Evolutionary conservation across 768 basidiomycete species (phyloP), one percentile per base, ranked within the genome.

Genomic region (Mycena chlorophos): DNA sequence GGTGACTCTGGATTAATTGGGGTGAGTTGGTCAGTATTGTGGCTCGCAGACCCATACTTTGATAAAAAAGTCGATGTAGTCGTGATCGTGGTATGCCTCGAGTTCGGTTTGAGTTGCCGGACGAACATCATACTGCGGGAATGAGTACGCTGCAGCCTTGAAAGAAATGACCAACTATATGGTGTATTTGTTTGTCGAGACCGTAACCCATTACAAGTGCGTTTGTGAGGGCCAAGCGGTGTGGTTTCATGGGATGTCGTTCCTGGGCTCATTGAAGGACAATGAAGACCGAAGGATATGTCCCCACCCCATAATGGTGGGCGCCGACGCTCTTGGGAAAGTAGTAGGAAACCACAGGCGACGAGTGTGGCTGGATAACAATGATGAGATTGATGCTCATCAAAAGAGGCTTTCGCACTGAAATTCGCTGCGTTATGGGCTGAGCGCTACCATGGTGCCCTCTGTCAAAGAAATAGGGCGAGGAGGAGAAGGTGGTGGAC

Each of bases 211-310:
- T 83, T 14, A 98, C 95, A 45, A 99, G 82, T 1, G 94, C 87
- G 63, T 98, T 99, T 17, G 96, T 98, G 51, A 99, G 71, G 3
- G 96, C 94, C 19, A 99, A 74, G 25, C 96, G 82, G 65, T 97
- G 94, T 4, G 96, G 96, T 69, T 98, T 97, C 96, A 99, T 99
- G 2, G 96, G 96, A 74, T 99, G 96, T 46, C 88, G 84, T 82
- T 97, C 94, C 95, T 98, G 40, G 51, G 25, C 34, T 22, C 42
- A 40, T 42, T 53, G 22, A 51, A 31, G 39, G 39, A 20, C 6
- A 39, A 20, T 30, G 53, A 38, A 28, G 51, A 42, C 26, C 8
- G 2, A 6, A 10, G 26, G 16, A 22, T 17, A 39, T 47, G 26
- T 26, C 47, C 85, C 52, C 74, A 96, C 96, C 59, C 96, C 96